Percentiles rank a stretch among this genome's conserved stretches.
Evolutionary conservation across 257 asterid species (phyloP).

Genomic region (Paulownia fortunei): DNA sequence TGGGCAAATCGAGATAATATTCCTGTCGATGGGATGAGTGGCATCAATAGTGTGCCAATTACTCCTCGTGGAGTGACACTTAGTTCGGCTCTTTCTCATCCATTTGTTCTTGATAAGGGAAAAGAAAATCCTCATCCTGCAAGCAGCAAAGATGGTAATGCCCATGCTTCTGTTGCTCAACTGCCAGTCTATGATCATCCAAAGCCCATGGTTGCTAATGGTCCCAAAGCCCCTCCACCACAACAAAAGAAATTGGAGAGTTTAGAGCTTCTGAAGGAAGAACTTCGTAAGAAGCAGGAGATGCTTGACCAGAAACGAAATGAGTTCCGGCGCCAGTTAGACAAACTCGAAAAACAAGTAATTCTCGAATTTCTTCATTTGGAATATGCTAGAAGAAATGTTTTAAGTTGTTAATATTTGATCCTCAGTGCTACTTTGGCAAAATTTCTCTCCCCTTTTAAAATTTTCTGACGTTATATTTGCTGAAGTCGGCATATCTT

Average conservation of each 20-base stretch:
- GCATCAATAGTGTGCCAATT: constrained; percentile 39
- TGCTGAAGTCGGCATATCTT: constrained; percentile 7
- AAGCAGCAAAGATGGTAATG: constrained; percentile 46
- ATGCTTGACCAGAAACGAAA: constrained; percentile 93
- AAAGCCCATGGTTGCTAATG: constrained; percentile 46
- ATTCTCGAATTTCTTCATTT: constrained; percentile 31
- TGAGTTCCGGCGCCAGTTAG: constrained; percentile 75
- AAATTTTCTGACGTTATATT: constrained; percentile 1
- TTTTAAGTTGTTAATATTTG: background rate
- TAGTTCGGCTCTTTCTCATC: constrained; percentile 45
- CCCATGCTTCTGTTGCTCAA: constrained; percentile 43
- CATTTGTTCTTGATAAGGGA: constrained; percentile 47
- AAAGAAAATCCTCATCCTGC: constrained; percentile 56
- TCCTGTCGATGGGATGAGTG: constrained; percentile 63
- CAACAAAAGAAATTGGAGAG: constrained; percentile 79
- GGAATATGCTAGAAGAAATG: constrained; percentile 14
- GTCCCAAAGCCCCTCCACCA: constrained; percentile 66
- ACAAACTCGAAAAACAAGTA: constrained; percentile 89
- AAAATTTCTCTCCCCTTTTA: background rate
- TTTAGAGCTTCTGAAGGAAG: constrained; percentile 88
- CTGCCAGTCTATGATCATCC: constrained; percentile 49
- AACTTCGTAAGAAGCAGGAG: constrained; percentile 95
- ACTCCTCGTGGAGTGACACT: constrained; percentile 37
- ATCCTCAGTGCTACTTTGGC: background rate
- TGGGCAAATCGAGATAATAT: constrained; percentile 97